Percentiles rank a stretch among this genome's conserved stretches.
Evolutionary conservation across 495 filamentous ascomycete genomes (phyloP).

Genomic region (Niebla homalea): DNA sequence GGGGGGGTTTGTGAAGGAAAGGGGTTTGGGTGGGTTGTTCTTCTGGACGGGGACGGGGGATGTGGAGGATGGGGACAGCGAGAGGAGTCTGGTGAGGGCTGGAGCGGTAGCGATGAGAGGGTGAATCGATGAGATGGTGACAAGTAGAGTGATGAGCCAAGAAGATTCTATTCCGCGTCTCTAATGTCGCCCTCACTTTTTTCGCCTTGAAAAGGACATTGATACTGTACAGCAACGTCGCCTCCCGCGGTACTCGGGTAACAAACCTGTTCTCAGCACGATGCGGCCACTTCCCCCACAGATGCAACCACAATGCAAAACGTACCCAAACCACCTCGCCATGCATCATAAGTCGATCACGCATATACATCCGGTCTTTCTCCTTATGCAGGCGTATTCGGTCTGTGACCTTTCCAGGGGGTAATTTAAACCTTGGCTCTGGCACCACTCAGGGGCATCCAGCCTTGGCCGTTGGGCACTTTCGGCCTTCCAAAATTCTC

Average conservation of each 20-base stretch:
- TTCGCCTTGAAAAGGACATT: background rate
- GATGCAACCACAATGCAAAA: too few species aligned
- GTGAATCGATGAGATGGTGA: background rate
- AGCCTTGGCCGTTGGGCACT: conserved; percentile 40
- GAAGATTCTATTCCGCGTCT: background rate
- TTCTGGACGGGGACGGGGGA: conserved; percentile 89
- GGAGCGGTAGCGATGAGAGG: conserved; percentile 34
- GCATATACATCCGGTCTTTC: background rate
- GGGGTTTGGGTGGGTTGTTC: conserved; percentile 69
- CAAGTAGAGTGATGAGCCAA: background rate
- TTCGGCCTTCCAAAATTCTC: conserved; percentile 67
- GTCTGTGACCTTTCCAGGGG: background rate
- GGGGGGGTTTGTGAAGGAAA: conserved; percentile 63
- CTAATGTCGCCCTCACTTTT: background rate
- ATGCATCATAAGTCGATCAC: background rate
- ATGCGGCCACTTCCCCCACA: too few species aligned
- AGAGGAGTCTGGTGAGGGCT: conserved; percentile 59
- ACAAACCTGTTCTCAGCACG: too few species aligned
- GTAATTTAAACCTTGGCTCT: background rate
- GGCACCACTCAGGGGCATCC: conserved; percentile 32
- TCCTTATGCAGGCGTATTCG: background rate
- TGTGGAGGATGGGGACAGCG: conserved; percentile 49
- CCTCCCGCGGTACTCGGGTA: too few species aligned
- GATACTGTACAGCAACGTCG: background rate
- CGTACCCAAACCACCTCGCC: background rate